A percentile compares a stretch with the other conserved stretches of the same genome.
Evolutionary conservation across 1,284 basidiomycete species (phyloP).

Genomic region (Vanrija sp.): DNA sequence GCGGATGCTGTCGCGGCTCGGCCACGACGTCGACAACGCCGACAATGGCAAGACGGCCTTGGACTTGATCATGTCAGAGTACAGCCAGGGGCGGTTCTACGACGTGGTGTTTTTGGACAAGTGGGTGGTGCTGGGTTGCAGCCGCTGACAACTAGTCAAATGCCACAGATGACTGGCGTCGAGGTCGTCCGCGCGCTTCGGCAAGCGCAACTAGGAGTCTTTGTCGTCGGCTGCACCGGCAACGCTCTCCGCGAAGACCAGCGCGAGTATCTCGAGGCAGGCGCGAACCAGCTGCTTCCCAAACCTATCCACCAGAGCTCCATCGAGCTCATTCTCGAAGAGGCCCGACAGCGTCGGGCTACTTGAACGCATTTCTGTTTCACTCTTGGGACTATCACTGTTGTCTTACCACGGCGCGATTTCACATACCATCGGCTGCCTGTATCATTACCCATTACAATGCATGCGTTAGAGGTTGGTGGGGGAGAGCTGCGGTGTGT

Average conservation of each 20-base stretch:
- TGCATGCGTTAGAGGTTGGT: too few species aligned
- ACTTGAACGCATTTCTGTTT: too few species aligned
- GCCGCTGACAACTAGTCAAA: slow-evolving; percentile 34
- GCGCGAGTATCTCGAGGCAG: slow-evolving; percentile 70
- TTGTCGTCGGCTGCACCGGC: slow-evolving; percentile 65
- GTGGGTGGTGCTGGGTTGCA: not conserved
- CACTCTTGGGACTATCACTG: too few species aligned
- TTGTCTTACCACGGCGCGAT: too few species aligned
- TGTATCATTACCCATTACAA: too few species aligned
- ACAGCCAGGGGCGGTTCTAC: slow-evolving; percentile 5
- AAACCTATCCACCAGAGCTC: slow-evolving; percentile 44
- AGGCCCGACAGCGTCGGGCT: slow-evolving; percentile 13
- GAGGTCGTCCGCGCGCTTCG: slow-evolving; percentile 65
- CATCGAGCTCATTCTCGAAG: slow-evolving; percentile 35
- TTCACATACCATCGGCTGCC: too few species aligned
- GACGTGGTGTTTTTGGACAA: slow-evolving; percentile 17
- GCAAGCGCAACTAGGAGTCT: slow-evolving; percentile 62
- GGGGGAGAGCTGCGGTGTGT: too few species aligned
- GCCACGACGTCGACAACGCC: slow-evolving; percentile 72
- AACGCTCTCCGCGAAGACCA: slow-evolving; percentile 62
- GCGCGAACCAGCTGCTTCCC: slow-evolving; percentile 56
- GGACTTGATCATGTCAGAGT: slow-evolving; percentile 57
- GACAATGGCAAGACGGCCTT: slow-evolving; percentile 81
- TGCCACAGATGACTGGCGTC: slow-evolving; percentile 71
- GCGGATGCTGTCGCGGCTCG: slow-evolving; percentile 70